Evolutionary conservation across 345 rosid species (phyloP), one percentile per base, ranked within the genome.

Genomic region (Kernera saxatilis): DNA sequence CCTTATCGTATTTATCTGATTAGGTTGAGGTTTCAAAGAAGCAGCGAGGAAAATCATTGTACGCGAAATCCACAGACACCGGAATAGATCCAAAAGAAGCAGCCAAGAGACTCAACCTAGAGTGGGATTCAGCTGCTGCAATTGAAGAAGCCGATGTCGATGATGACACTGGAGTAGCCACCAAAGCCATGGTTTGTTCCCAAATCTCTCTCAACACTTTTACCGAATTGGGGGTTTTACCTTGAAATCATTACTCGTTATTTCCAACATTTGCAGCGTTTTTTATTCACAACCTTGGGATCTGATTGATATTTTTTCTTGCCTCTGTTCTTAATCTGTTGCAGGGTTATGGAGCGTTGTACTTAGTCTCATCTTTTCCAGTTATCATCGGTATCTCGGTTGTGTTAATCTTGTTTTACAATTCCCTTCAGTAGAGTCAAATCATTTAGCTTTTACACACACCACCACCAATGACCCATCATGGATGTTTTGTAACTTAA

Each of bases 111-210:
- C 80, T 94, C 71, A 88, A 94, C 46, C 13, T 89, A 26, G 97
- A 94, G 23, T 94, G 96, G 95, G 97, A 94, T 83, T 78, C 96
- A 76, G 97, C 96, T 64, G 97, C 99, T 74, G 87, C 91, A 62
- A 87, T 91, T 76, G 90, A 86, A 58, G 91, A 85, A 15, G 78
- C 65, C 39, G 90, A 81, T 33, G 61, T 10, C 4, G 78, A 62
- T 22, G 82, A 88, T 52, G 92, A 85, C 23, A 49, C 83, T 49
- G 91, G 88, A 67, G 88, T 87, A 68, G 91, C 89, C 8, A 91
- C 88, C 33, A 17, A 89, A 64, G 89, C 75, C 65, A 66, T 89
- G 97, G 96, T 93, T 79, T 12, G 94, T 81, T 79, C 74, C 53
- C 63, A 74, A 53, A 39, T 39, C n/a, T 14, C 43, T 33, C 64